These are phyloP conservation scores for Cantharellus cinnabarinus DNA, from an alignment of 768 basidiomycete species.

Conservation along the genomic window DNA sequence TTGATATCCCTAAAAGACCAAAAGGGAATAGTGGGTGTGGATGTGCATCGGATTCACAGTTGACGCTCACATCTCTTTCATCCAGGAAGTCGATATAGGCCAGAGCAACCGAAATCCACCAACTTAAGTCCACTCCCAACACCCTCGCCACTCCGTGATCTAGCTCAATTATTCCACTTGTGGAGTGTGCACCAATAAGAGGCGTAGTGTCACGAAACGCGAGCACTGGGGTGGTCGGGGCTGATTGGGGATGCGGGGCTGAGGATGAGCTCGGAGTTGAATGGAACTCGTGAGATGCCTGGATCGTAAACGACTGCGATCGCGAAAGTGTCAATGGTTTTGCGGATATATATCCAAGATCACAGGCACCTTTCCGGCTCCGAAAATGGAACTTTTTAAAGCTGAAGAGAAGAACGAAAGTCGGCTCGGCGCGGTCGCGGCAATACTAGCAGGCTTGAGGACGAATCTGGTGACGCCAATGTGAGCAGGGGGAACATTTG, in stretches of 20 bases:
- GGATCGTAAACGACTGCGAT: constrained; percentile 5
- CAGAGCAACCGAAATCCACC: constrained; percentile 56
- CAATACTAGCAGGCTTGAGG: neutral
- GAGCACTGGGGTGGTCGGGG: constrained; percentile 28
- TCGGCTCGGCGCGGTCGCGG: neutral
- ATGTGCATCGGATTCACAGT: neutral
- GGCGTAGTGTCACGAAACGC: constrained; percentile 58
- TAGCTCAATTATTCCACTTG: constrained; percentile 44
- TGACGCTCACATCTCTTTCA: constrained; percentile 46
- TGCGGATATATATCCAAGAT: neutral
- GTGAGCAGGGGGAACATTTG: neutral
- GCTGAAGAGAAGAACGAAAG: neutral
- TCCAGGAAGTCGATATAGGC: constrained; percentile 60
- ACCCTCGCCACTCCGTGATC: constrained; percentile 32
- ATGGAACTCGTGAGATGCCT: neutral
- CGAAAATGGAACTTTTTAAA: neutral
- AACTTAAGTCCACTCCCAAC: constrained; percentile 52
- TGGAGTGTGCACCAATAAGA: constrained; percentile 33
- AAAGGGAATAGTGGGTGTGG: neutral
- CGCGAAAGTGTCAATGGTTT: neutral
- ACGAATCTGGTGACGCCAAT: neutral
- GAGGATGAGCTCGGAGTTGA: too few relatives aligned
- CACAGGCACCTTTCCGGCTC: neutral
- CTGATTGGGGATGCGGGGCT: constrained; percentile 5
- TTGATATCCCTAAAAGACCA: neutral